Conservation (phyloP, 768 basidiomycete genomes). For the Terana coerulea region DNA sequence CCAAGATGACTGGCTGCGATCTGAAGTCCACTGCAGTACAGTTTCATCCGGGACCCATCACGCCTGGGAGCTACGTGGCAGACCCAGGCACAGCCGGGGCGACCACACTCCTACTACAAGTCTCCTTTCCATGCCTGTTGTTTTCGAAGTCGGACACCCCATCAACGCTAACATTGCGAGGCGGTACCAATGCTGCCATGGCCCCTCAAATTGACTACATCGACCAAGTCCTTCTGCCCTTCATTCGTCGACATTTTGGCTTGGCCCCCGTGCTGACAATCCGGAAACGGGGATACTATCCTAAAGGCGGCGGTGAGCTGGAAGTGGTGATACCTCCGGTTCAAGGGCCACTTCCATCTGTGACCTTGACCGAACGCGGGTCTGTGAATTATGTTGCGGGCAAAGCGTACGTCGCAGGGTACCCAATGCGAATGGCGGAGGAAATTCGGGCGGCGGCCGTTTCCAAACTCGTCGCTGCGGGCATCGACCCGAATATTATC, state of each 20-base stretch:
- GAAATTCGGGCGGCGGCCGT: conserved; percentile 55
- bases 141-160: conserved; percentile 38
- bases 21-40: conserved; percentile 51
- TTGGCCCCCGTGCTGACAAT: conserved; percentile 42
- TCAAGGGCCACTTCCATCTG: conserved; percentile 36
- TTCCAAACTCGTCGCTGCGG: conserved; percentile 36
- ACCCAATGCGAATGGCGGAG: conserved; percentile 53
- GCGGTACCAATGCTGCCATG: conserved; percentile 68
- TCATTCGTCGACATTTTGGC: conserved; percentile 55
- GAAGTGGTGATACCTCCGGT: conserved; percentile 34
- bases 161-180: conserved; percentile 53
- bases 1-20: conserved; percentile 48
- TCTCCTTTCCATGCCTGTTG: conserved; percentile 64
- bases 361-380: conserved; percentile 57
- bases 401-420: conserved; percentile 60
- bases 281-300: conserved; percentile 63
- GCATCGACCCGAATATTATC: conserved; percentile 26
- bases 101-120: conserved; percentile 66
- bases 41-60: conserved; percentile 49
- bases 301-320: conserved; percentile 69
- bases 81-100: conserved; percentile 65
- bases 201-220: conserved; percentile 80
- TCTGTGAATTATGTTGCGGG: conserved; percentile 48
- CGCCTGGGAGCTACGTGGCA: conserved; percentile 39
- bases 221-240: conserved; percentile 63